Evolutionary conservation across 2,329 filamentous ascomycete species (phyloP).

Genomic region (Penicillium hordei): DNA sequence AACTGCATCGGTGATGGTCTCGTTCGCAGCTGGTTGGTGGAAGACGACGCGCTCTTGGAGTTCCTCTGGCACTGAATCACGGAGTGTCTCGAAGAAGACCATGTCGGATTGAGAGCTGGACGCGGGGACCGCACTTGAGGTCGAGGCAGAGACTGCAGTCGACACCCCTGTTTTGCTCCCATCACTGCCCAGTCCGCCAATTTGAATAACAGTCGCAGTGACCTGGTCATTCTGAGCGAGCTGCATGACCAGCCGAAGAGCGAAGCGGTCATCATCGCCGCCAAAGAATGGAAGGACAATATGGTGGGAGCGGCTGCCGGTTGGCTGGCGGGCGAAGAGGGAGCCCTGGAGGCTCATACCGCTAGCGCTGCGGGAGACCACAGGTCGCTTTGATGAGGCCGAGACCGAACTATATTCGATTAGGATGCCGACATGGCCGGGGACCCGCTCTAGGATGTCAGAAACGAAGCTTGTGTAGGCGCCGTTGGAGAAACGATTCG

Average conservation of each 20-base stretch:
- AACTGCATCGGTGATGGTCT: conserved; percentile 46
- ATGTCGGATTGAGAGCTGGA: conserved; percentile 44
- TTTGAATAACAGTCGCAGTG: conserved; percentile 71
- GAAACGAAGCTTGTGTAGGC: conserved; percentile 74
- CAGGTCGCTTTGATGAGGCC: conserved; percentile 26
- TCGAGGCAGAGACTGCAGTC: conserved; percentile 6
- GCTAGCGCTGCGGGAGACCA: conserved; percentile 50
- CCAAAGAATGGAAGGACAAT: conserved; percentile 87
- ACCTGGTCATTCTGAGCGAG: conserved; percentile 76
- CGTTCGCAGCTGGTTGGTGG: conserved; percentile 29
- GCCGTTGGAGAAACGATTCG: conserved; percentile 58
- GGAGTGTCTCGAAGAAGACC: conserved; percentile 58
- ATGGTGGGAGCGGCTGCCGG: conserved; percentile 70
- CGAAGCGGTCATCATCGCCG: conserved; percentile 75
- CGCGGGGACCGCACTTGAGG: not conserved
- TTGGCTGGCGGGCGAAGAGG: conserved; percentile 57
- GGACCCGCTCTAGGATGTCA: conserved; percentile 61
- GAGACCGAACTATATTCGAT: conserved; percentile 69
- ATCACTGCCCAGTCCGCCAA: conserved; percentile 39
- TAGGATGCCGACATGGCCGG: conserved; percentile 72
- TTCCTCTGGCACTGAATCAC: conserved; percentile 55
- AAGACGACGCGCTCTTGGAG: conserved; percentile 61
- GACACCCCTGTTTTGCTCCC: conserved; percentile 9
- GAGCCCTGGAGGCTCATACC: conserved; percentile 61
- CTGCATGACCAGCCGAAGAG: conserved; percentile 78